Evolutionary conservation across 352 stramenopile genomes (phyloP).

Genomic region (Elongisporangium undulatum): DNA sequence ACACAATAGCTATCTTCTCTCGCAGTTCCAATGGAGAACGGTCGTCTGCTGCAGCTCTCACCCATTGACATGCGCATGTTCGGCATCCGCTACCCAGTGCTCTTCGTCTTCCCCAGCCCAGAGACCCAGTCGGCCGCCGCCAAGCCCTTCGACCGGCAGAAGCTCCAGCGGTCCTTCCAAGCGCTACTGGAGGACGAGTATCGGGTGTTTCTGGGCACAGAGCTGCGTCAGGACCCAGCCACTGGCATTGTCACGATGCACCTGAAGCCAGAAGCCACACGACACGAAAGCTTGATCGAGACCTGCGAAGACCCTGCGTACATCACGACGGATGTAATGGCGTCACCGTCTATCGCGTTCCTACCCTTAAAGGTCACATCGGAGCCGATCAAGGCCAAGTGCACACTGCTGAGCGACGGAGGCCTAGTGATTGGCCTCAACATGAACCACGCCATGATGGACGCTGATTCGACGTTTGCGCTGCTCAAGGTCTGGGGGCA

Average conservation of each 20-base stretch:
- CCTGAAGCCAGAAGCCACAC: not conserved
- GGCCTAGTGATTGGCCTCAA: conserved; percentile 10
- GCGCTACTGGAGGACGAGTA: conserved; percentile 10
- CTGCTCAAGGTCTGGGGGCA: conserved; percentile 10
- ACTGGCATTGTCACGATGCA: not conserved
- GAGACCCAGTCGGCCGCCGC: not conserved
- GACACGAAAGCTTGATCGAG: not conserved
- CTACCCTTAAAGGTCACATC: not conserved
- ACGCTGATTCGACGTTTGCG: conserved; percentile 6
- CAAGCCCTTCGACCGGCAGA: not conserved
- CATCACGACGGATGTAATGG: conserved; percentile 1
- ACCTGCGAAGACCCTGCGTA: not conserved
- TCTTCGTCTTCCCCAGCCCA: conserved; percentile 10
- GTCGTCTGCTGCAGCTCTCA: no score
- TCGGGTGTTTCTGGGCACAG: conserved; percentile 1
- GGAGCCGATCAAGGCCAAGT: conserved; percentile 8
- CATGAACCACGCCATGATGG: conserved; percentile 10
- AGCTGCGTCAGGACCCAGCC: conserved; percentile 1
- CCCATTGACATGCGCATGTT: no score
- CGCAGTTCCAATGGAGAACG: no score
- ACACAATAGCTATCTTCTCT: no score
- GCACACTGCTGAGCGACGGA: conserved; percentile 4
- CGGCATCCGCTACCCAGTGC: not conserved
- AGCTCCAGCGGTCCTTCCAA: conserved; percentile 6
- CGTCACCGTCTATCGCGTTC: conserved; percentile 1